Base-by-base conservation (phyloP, 2,329 filamentous ascomycete species). In the Fusarium nodosum region DNA sequence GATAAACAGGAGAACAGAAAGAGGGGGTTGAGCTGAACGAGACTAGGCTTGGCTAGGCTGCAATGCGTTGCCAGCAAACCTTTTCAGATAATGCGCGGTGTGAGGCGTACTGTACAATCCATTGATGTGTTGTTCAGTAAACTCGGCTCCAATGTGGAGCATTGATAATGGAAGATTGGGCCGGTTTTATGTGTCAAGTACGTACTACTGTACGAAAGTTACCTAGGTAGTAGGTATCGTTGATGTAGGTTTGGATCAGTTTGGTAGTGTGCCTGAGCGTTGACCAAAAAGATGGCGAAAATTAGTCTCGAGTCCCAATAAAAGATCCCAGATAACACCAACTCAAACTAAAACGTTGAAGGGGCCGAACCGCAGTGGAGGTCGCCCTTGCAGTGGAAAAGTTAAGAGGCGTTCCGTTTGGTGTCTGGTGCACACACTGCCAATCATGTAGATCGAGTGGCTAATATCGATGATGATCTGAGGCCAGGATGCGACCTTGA, bases 301-400 rank as follows among this genome's bases (percentile, higher is more conserved):
- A 45, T 31, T 48, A 47, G 18, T 34, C 34, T 33, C 33, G 20
- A 42, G 42, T 30, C 33, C 67, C 63, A 71, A 65, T 68, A 51
- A 60, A 63, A 47, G 26, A 38, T 63, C 52, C 31, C 41, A 44
- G 54, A 59, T 52, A 47, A 42, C 54, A 42, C 59, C 39, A 64
- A 46, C 54, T 46, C 52, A 34, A 48, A 55, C 53, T 61, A 65
- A 52, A 67, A 56, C 44, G 47, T 68, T 57, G 52, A 61, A 65
- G 67, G 68, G 67, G 56, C 60, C 68, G 68, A 64, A 65, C 68
- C 68, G 68, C 31, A 41, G 67, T 71, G 67, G 68, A 71, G 59
- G 67, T 54, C 60, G 67, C 67, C 68, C 68, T 65, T 70, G 68
- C 68, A 71, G 68, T 64, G 58, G 45, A 8, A 56, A 50, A 56